Conservation (phyloP, 2,329 filamentous ascomycete genomes). For the Zelopaecilomyces penicillatus region DNA sequence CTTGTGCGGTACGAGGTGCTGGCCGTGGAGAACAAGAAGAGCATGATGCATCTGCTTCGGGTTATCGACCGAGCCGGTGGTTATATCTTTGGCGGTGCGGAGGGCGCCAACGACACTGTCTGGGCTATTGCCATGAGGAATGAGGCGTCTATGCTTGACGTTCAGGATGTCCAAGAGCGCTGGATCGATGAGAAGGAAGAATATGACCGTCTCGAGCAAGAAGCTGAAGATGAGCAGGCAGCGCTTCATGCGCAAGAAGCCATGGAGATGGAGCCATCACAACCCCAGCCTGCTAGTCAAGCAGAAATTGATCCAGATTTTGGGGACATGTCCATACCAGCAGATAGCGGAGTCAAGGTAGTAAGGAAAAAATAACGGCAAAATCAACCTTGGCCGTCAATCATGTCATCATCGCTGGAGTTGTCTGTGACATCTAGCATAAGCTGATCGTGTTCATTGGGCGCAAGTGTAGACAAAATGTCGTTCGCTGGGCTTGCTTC, state of each 20-base stretch:
- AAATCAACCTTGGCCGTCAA: conserved; percentile 34
- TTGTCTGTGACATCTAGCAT: conserved; percentile 35
- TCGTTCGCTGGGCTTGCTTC: conserved; percentile 14
- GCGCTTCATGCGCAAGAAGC: conserved; percentile 34
- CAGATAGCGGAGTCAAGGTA: conserved; percentile 62
- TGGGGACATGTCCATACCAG: conserved; percentile 42
- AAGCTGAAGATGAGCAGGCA: conserved; percentile 67
- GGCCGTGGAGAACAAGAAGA: conserved; percentile 92
- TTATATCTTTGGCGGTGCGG: conserved; percentile 83
- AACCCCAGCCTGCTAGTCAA: conserved; percentile 14
- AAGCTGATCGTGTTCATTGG: conserved; percentile 24
- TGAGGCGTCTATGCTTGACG: conserved; percentile 65
- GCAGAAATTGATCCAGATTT: conserved; percentile 36
- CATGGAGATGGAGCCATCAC: conserved; percentile 26
- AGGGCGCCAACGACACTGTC: conserved; percentile 91
- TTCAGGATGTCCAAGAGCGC: conserved; percentile 85
- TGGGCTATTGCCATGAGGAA: conserved; percentile 93
- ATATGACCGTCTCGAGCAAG: conserved; percentile 71
- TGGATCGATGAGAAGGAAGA: conserved; percentile 90
- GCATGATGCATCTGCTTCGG: conserved; percentile 85
- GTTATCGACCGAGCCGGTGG: conserved; percentile 88
- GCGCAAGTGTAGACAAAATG: conserved; percentile 11
- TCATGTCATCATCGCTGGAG: conserved; percentile 36
- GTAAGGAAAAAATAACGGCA: conserved; percentile 52
- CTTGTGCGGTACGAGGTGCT: conserved; percentile 89